phyloP scores from a whole-genome alignment of 73 alveolate genomes.

The Paramecium primaurelia region DNA sequence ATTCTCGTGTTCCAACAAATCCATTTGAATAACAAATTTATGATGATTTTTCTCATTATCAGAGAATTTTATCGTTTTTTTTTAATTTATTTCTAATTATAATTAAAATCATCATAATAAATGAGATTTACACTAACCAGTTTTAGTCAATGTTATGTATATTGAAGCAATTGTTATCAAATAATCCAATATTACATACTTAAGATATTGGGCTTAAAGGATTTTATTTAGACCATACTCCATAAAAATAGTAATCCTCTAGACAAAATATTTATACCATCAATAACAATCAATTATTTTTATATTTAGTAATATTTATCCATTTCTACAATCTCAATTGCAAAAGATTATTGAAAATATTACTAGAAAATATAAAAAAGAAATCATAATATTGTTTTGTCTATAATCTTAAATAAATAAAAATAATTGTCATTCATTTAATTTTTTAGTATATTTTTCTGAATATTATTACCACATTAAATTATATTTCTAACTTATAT shows the following conservation, averaged over 20 bases:
- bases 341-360: background rate
- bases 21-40: background rate
- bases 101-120: background rate
- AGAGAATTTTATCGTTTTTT: background rate
- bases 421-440: background rate
- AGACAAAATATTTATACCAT: background rate
- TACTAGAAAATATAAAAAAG: background rate
- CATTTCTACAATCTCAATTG: background rate
- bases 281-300: background rate
- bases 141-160: background rate
- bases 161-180: background rate
- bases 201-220: background rate
- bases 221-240: background rate
- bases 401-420: background rate
- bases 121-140: background rate
- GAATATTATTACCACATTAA: background rate
- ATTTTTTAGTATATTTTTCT: background rate
- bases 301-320: background rate
- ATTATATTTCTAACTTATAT: too few species aligned
- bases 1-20: background rate
- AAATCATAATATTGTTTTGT: background rate
- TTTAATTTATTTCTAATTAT: background rate
- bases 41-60: background rate
- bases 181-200: background rate
- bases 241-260: background rate